phyloP scores from a whole-genome alignment of 352 stramenopile species.

The Plasmopara viticola region DNA sequence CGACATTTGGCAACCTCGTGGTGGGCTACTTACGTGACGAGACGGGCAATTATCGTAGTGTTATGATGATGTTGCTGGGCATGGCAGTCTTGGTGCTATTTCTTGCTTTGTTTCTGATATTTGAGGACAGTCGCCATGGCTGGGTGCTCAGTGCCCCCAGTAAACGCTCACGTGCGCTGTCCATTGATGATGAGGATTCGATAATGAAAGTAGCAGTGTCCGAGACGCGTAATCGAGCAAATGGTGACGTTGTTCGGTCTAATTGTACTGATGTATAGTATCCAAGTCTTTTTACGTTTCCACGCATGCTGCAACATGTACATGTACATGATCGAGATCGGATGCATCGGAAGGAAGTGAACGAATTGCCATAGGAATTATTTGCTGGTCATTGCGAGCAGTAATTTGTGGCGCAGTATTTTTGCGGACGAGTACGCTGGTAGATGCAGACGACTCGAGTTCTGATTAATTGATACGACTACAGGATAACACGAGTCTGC shows the following conservation, averaged over 20 bases:
- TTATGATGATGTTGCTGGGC: constrained; percentile 81
- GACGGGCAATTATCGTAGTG: constrained; percentile 66
- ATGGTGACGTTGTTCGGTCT: constrained; percentile 4
- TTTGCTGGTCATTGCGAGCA: constrained; percentile 46
- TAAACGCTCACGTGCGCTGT: constrained; percentile 43
- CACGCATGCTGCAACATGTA: no score
- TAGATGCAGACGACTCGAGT: constrained; percentile 43
- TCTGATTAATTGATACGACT: constrained; percentile 23
- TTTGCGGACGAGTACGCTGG: constrained; percentile 46
- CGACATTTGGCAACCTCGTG: constrained; percentile 75
- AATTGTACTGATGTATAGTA: background rate
- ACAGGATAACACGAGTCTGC: constrained; percentile 59
- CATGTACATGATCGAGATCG: no score
- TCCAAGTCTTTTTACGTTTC: no score
- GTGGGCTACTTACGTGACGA: constrained; percentile 81
- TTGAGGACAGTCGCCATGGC: constrained; percentile 49
- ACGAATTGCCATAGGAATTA: constrained; percentile 14
- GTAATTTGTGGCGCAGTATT: constrained; percentile 51
- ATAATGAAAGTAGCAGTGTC: constrained; percentile 33
- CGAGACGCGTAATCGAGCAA: constrained; percentile 26
- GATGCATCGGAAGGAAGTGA: background rate
- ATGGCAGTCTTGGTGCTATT: constrained; percentile 64
- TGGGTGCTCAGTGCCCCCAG: constrained; percentile 56
- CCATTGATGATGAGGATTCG: constrained; percentile 57
- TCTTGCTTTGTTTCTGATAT: constrained; percentile 59